These are phyloP conservation scores for Xylaria sp. DNA, from an alignment of 2,329 filamentous ascomycete species.

Conservation along the genomic window DNA sequence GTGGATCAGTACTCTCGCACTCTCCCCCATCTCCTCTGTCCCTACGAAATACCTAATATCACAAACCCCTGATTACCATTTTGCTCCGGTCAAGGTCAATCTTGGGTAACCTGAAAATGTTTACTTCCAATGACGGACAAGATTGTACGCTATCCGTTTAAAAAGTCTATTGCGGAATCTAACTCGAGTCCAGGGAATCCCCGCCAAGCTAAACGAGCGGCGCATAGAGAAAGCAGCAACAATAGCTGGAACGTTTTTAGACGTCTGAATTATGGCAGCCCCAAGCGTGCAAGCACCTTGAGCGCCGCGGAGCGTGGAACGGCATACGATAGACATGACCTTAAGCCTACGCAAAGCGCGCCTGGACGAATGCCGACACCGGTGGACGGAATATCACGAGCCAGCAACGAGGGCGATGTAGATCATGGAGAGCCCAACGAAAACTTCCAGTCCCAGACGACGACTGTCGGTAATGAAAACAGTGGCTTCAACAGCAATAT, in stretches of 20 bases:
- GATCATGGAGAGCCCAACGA: conserved; percentile 12
- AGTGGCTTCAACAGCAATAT: conserved; percentile 7
- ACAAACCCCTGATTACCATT: not conserved
- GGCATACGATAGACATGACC: not conserved
- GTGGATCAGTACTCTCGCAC: not conserved
- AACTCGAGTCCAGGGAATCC: no score
- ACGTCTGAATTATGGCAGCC: conserved; percentile 16
- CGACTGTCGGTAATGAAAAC: conserved; percentile 14
- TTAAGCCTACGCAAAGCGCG: conserved; percentile 14
- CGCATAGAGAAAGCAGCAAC: conserved; percentile 10
- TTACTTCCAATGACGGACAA: no score
- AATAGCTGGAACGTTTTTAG: conserved; percentile 23
- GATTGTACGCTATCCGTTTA: no score
- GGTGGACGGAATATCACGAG: conserved; percentile 14
- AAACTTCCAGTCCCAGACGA: conserved; percentile 24
- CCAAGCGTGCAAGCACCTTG: conserved; percentile 21
- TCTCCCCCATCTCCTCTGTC: not conserved
- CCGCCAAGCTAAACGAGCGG: no score
- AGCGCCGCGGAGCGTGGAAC: conserved; percentile 21
- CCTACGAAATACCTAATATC: not conserved
- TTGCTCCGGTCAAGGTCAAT: not conserved
- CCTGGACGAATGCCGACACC: conserved; percentile 22
- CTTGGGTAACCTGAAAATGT: no score
- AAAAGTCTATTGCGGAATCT: no score
- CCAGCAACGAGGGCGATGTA: conserved; percentile 21